These are phyloP conservation scores for Gossypium gossypioides DNA, from an alignment of 441 rosid species.

Conservation along the genomic window DNA sequence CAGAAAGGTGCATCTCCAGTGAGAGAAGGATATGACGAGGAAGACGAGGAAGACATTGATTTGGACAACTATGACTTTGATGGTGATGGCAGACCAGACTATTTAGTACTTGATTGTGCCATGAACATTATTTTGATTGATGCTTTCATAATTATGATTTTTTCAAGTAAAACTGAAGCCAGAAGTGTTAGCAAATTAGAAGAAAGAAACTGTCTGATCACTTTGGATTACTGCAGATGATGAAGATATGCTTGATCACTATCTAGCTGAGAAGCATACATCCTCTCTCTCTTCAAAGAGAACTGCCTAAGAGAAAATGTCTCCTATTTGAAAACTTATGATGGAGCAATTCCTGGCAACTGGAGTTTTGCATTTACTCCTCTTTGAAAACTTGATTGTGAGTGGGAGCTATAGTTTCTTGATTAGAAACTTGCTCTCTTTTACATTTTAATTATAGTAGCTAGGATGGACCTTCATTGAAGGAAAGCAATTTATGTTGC, in stretches of 20 bases:
- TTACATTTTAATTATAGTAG: background rate
- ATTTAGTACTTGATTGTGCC: background rate
- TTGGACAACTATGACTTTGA: conserved; percentile 86
- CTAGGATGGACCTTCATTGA: background rate
- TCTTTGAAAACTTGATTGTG: background rate
- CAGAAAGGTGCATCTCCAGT: conserved; percentile 65
- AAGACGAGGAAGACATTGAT: conserved; percentile 77
- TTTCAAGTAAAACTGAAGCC: background rate
- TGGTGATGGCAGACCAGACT: conserved; percentile 35
- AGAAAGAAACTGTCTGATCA: conserved; percentile 5
- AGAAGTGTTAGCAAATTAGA: background rate
- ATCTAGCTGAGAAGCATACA: conserved; percentile 73
- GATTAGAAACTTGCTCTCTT: background rate
- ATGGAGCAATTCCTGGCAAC: conserved; percentile 8
- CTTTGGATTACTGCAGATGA: conserved; percentile 43
- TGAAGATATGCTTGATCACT: conserved; percentile 91
- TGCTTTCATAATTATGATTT: background rate
- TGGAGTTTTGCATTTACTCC: background rate
- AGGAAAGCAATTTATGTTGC: background rate
- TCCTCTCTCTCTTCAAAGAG: conserved; percentile 45
- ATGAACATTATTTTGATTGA: background rate
- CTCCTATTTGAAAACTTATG: background rate
- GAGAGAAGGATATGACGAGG: conserved; percentile 57
- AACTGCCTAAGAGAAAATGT: conserved; percentile 21
- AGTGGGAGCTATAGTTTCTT: conserved; percentile 3